Evolutionary conservation across 805 yeast genomes (phyloP).

Genomic region (Saccharomyces jurei): DNA sequence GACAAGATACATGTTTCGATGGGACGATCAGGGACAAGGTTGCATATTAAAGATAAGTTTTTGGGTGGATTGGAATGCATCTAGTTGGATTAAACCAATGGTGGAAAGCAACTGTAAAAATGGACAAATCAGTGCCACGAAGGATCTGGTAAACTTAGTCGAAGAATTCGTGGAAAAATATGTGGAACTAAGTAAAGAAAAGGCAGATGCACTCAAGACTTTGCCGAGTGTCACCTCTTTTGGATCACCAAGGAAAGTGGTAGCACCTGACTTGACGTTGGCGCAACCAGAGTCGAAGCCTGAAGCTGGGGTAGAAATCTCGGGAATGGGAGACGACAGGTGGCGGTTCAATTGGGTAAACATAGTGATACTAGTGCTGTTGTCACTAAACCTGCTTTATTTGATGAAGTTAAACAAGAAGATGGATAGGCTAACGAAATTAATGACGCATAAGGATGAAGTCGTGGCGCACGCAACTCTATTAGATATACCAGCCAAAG

Average conservation of each 20-base stretch:
- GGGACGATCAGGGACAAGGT: conserved; percentile 46
- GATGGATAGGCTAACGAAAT: not conserved
- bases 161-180: conserved; percentile 16
- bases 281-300: not conserved
- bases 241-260: not conserved
- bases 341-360: not conserved
- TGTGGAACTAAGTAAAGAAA: conserved; percentile 1
- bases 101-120: conserved; percentile 73
- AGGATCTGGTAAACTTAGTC: conserved; percentile 32
- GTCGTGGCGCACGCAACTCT: not conserved
- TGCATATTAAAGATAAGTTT: conserved; percentile 46
- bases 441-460: not conserved
- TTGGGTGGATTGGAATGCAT: conserved; percentile 78
- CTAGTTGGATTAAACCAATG: conserved; percentile 82
- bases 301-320: not conserved
- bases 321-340: not conserved
- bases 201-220: not conserved
- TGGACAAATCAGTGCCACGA: conserved; percentile 63
- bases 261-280: not conserved
- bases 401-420: not conserved
- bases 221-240: not conserved
- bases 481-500: not conserved
- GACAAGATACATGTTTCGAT: conserved; percentile 60
- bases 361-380: not conserved
- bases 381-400: not conserved